Conservation (phyloP, 495 filamentous ascomycete species). For the Annulohypoxylon moriforme region DNA sequence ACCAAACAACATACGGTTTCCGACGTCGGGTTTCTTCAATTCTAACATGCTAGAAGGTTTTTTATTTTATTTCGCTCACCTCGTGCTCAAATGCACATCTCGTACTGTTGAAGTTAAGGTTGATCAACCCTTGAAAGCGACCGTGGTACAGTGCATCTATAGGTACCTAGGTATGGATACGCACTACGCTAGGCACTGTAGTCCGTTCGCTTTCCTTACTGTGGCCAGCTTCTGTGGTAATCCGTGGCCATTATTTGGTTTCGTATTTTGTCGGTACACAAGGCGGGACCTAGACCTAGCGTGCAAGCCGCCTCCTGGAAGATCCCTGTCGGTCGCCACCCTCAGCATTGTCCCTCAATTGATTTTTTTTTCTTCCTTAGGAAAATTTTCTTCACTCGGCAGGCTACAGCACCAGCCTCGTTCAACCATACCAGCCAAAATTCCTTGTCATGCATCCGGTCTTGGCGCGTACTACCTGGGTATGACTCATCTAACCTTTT, state of each 20-base stretch:
- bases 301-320: constrained; percentile 25
- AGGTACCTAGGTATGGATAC: not conserved
- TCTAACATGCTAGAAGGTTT: not conserved
- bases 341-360: constrained; percentile 3
- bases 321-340: constrained; percentile 40
- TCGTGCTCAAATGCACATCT: not conserved
- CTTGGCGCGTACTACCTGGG: constrained; percentile 35
- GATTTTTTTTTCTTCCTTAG: constrained; percentile 15
- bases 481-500: constrained; percentile 39
- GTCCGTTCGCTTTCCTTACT: constrained; percentile 23
- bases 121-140: not conserved
- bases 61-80: constrained; percentile 2
- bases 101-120: not conserved
- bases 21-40: not conserved
- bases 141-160: not conserved
- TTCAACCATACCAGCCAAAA: constrained; percentile 40
- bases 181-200: not conserved
- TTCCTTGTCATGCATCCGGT: constrained; percentile 38
- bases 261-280: constrained; percentile 44
- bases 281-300: constrained; percentile 32
- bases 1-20: constrained; percentile 2
- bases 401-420: constrained; percentile 29
- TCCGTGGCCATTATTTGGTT: constrained; percentile 37
- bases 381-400: constrained; percentile 23
- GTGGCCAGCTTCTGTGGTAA: not conserved